Percentiles rank a stretch among this genome's conserved stretches.
phyloP scores from a whole-genome alignment of 352 stramenopile genomes.

The Phytophthora aleatoria region DNA sequence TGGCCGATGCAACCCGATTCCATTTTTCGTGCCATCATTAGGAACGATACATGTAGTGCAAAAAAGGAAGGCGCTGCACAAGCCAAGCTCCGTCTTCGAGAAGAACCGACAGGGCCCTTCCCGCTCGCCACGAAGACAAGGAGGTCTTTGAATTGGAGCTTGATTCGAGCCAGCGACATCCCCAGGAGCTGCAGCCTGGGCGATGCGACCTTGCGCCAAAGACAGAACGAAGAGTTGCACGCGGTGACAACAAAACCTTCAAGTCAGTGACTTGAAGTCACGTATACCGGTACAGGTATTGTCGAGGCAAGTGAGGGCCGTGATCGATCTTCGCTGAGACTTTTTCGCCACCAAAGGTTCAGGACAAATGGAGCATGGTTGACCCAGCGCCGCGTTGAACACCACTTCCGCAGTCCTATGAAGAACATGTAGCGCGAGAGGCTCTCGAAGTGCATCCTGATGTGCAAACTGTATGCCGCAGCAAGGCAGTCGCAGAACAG shows the following conservation, averaged over 20 bases:
- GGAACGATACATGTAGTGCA: no score
- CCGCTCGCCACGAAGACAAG: not conserved
- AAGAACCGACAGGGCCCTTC: not conserved
- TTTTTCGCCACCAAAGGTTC: not conserved
- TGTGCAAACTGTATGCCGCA: slow-evolving; percentile 4
- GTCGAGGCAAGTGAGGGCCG: not conserved
- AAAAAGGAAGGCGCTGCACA: no score
- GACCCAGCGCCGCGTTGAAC: no score
- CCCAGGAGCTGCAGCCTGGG: not conserved
- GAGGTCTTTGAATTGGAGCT: not conserved
- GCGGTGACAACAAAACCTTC: not conserved
- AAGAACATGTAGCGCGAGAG: no score
- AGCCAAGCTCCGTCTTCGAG: no score
- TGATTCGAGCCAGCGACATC: slow-evolving; percentile 1
- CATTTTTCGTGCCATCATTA: not conserved
- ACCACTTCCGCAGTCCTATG: no score
- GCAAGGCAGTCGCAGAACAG: slow-evolving; percentile 2
- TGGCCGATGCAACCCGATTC: slow-evolving; percentile 2
- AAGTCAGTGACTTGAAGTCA: not conserved
- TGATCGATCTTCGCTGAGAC: not conserved
- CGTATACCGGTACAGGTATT: not conserved
- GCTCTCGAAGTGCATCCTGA: not conserved
- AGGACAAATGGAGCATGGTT: not conserved
- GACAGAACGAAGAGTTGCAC: slow-evolving; percentile 2
- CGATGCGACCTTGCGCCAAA: slow-evolving; percentile 2